Conservation (phyloP, 768 basidiomycete genomes). For the Podaxis sp. region DNA sequence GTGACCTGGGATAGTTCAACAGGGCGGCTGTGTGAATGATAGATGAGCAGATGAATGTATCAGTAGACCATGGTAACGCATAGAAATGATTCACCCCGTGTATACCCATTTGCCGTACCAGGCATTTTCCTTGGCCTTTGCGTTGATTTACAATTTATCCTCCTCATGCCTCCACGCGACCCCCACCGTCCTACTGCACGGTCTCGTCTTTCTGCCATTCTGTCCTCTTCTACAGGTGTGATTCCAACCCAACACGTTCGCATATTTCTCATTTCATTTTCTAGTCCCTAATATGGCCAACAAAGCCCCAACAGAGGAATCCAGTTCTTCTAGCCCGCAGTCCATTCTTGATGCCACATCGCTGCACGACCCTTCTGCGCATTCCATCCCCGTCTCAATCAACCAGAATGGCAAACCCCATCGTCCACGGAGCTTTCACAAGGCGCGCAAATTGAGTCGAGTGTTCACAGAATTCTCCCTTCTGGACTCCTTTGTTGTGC, state of each 20-base stretch:
- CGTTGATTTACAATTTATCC: no score
- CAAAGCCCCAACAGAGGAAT: neutral
- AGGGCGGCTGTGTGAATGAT: conserved; percentile 5
- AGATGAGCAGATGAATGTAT: neutral
- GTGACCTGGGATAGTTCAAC: neutral
- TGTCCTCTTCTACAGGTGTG: neutral
- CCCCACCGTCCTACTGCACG: neutral
- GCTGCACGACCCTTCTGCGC: neutral
- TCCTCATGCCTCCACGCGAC: neutral
- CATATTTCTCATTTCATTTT: neutral
- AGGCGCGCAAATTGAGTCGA: conserved; percentile 38
- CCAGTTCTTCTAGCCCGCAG: neutral
- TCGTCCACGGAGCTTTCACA: neutral
- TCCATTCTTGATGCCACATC: neutral
- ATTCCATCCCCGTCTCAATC: neutral
- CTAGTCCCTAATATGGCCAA: neutral
- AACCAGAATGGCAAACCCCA: neutral
- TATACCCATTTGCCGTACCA: neutral
- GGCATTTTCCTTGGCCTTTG: no score
- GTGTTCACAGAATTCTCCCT: conserved; percentile 35
- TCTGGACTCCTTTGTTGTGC: conserved; percentile 2
- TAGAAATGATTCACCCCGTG: neutral
- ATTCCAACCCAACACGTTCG: neutral
- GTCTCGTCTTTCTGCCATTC: neutral
- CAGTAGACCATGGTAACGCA: conserved; percentile 8